A percentile compares a stretch with the other conserved stretches of the same genome.
phyloP scores from a whole-genome alignment of 176 grass and related monocot genomes.

The Aegilops longissima region DNA sequence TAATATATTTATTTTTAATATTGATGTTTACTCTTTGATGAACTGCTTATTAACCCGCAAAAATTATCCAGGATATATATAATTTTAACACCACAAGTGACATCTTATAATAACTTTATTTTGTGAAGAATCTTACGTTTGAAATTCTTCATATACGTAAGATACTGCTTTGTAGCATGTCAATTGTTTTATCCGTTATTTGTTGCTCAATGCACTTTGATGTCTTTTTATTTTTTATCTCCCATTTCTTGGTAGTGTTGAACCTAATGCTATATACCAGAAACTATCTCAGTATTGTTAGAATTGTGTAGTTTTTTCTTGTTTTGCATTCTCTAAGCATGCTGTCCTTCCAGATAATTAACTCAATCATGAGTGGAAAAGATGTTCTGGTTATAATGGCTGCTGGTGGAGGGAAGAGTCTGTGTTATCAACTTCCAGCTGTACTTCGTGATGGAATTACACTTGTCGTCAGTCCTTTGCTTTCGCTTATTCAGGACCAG shows the following conservation, averaged over 20 bases:
- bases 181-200: neutral
- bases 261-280: neutral
- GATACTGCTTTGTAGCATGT: neutral
- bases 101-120: neutral
- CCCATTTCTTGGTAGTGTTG: neutral
- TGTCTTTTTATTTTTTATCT: neutral
- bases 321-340: constrained; percentile 29
- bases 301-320: neutral
- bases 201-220: neutral
- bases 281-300: neutral
- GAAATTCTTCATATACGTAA: constrained; percentile 22
- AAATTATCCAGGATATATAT: neutral
- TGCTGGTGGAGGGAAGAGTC: constrained; percentile 89
- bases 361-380: constrained; percentile 83
- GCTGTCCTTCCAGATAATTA: constrained; percentile 73
- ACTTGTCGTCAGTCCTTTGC: constrained; percentile 80
- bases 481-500: constrained; percentile 94
- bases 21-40: neutral
- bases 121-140: neutral
- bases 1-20: neutral
- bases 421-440: constrained; percentile 91
- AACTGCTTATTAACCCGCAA: constrained; percentile 17
- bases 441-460: constrained; percentile 72
- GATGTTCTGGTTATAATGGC: constrained; percentile 97
- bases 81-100: neutral